Evolutionary conservation across 2,329 filamentous ascomycete genomes (phyloP).

Genomic region (Didymella lethalis): DNA sequence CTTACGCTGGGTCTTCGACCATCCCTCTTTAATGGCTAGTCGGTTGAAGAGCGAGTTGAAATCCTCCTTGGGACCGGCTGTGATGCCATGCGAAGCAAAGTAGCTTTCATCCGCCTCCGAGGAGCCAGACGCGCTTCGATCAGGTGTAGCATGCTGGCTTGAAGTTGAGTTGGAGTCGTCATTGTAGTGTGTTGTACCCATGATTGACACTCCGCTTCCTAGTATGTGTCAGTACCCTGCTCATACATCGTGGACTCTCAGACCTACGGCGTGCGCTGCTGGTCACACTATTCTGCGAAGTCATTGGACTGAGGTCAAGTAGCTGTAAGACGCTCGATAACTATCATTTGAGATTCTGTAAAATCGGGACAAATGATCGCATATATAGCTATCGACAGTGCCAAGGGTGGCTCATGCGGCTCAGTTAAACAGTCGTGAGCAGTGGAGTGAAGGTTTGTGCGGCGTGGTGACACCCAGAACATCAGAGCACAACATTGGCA

Average conservation of each 20-base stretch:
- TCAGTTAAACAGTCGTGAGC: constrained; percentile 1
- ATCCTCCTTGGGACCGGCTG: constrained; percentile 9
- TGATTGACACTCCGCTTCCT: neutral
- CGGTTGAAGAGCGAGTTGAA: constrained; percentile 27
- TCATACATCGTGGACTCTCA: neutral
- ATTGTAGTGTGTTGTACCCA: too few relatives aligned
- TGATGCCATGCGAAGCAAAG: constrained; percentile 23
- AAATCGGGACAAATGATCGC: neutral
- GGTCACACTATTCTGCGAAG: neutral
- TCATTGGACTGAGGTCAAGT: neutral
- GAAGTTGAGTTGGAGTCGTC: neutral
- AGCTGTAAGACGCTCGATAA: neutral
- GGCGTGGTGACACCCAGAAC: constrained; percentile 14
- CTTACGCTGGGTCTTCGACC: constrained; percentile 20
- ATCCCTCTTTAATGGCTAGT: constrained; percentile 24
- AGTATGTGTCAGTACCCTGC: neutral
- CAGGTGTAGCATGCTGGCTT: constrained; percentile 4
- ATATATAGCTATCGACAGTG: neutral
- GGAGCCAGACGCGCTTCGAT: constrained; percentile 3
- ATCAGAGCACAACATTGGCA: constrained; percentile 4
- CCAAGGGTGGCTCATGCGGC: constrained; percentile 17
- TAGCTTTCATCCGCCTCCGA: constrained; percentile 6
- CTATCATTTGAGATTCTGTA: neutral
- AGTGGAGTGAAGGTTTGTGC: constrained; percentile 9
- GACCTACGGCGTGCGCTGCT: neutral